Evolutionary conservation across 225 moss, liverwort and hornwort genomes (phyloP).

Genomic region (Physcomitrium patens): DNA sequence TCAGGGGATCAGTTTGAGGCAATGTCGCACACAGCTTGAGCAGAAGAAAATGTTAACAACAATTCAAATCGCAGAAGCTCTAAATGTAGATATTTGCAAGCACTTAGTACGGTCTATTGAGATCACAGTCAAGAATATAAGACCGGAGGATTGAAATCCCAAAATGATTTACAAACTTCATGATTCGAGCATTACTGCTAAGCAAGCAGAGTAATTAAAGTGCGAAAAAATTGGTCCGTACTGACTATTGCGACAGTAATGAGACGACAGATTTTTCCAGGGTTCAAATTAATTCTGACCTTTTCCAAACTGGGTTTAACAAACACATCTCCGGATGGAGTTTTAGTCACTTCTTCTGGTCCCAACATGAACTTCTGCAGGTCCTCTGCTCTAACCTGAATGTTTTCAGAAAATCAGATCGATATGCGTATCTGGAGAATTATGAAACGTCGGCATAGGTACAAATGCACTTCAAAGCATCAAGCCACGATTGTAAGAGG

Average conservation of each 20-base stretch:
- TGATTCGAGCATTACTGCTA: conserved; percentile 4
- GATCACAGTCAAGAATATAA: conserved; percentile 18
- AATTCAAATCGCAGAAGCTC: background rate
- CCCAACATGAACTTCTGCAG: conserved; percentile 72
- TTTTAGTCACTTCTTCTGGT: conserved; percentile 73
- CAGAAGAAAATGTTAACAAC: conserved; percentile 10
- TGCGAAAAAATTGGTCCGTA: background rate
- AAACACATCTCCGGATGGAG: conserved; percentile 93
- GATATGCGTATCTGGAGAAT: conserved; percentile 17
- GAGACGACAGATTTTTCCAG: background rate
- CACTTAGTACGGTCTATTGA: conserved; percentile 4
- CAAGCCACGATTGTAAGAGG: conserved; percentile 20
- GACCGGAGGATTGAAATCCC: conserved; percentile 2
- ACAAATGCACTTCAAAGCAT: conserved; percentile 21
- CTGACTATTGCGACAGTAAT: background rate
- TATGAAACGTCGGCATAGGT: background rate
- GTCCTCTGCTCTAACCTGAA: conserved; percentile 85
- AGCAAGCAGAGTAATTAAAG: conserved; percentile 12
- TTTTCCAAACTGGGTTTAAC: conserved; percentile 86
- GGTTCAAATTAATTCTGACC: conserved; percentile 43
- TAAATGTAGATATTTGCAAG: background rate
- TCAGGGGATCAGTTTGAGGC: conserved; percentile 5
- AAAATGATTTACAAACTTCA: conserved; percentile 2
- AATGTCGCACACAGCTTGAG: conserved; percentile 10
- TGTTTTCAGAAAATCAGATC: conserved; percentile 13